Conservation (phyloP, 805 yeast genomes). For the Metschnikowia bowlesiae region DNA sequence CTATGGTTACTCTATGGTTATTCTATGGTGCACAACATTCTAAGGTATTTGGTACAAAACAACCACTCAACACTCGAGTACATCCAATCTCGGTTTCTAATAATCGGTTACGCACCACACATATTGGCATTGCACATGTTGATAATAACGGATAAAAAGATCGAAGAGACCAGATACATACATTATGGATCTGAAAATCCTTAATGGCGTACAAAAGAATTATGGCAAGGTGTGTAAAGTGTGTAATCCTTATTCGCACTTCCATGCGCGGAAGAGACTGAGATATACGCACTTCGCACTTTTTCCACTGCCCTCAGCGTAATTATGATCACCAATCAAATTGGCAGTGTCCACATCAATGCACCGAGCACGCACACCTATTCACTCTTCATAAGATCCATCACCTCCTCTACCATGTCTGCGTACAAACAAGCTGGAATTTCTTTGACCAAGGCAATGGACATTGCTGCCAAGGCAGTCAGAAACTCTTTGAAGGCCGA, state of each 20-base stretch:
- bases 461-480: conserved; percentile 84
- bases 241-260: background rate
- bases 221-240: no score
- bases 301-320: conserved; percentile 2
- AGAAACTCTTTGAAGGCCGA: conserved; percentile 89
- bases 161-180: no score
- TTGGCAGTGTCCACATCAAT: conserved; percentile 8
- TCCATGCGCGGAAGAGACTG: background rate
- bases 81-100: no score
- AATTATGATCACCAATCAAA: conserved; percentile 18
- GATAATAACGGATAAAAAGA: no score
- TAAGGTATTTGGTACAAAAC: no score
- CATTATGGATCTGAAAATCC: no score
- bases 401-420: conserved; percentile 26
- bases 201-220: no score
- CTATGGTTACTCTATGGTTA: no score
- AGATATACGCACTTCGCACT: conserved; percentile 4
- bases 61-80: no score
- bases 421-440: conserved; percentile 49
- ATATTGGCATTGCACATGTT: no score
- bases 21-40: no score
- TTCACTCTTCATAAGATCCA: conserved; percentile 3
- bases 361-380: conserved; percentile 9
- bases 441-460: conserved; percentile 77
- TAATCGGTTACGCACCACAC: no score